Evolutionary conservation across 345 rosid genomes (phyloP).

Genomic region (Clausena lansium): DNA sequence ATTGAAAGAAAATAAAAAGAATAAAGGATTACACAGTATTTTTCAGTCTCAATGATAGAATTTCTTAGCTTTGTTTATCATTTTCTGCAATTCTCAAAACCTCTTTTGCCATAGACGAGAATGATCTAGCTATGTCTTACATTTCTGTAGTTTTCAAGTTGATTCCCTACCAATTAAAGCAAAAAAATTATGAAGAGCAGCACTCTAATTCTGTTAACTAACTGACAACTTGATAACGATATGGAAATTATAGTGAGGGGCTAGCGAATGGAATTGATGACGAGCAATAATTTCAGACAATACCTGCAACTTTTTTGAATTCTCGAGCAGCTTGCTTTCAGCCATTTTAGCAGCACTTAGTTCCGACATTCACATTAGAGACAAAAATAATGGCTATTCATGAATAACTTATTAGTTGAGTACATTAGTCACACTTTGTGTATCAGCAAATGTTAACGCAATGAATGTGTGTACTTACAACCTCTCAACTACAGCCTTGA

Average conservation of each 20-base stretch:
- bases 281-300: background rate
- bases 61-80: no score
- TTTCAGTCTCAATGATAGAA: background rate
- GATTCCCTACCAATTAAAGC: slow-evolving; percentile 56
- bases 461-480: slow-evolving; percentile 41
- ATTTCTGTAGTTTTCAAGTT: slow-evolving; percentile 70
- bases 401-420: background rate
- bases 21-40: background rate
- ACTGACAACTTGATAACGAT: background rate
- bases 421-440: no score
- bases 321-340: slow-evolving; percentile 81
- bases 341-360: slow-evolving; percentile 69
- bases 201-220: background rate
- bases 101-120: slow-evolving; percentile 83
- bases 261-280: background rate
- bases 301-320: slow-evolving; percentile 75
- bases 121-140: slow-evolving; percentile 82
- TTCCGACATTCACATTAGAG: slow-evolving; percentile 46
- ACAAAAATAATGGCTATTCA: background rate
- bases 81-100: no score
- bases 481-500: background rate
- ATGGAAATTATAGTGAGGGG: background rate
- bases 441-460: background rate
- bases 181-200: background rate
- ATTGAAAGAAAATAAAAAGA: background rate